Percentiles rank a stretch among this genome's conserved stretches.
phyloP scores from a whole-genome alignment of 192 early-diverging fungal species.

The Tieghemiomyces parasiticus region DNA sequence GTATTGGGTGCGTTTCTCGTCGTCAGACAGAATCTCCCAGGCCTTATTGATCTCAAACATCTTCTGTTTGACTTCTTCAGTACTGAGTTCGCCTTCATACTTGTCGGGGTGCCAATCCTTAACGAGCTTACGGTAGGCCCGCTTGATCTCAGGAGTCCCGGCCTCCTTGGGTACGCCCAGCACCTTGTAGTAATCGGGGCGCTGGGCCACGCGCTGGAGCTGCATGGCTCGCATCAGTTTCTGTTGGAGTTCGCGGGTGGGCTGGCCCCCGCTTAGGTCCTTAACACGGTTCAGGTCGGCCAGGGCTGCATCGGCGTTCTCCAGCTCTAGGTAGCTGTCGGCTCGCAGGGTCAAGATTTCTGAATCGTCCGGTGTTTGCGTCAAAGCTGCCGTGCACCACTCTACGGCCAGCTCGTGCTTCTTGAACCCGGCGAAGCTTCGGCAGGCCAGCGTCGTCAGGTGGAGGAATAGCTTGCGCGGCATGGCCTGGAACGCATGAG shows the following conservation, averaged over 20 bases:
- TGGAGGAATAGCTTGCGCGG: background rate
- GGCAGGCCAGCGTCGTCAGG: background rate
- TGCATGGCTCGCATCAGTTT: conserved; percentile 24
- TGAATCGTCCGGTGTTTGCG: conserved; percentile 42
- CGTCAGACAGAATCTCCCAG: conserved; percentile 68
- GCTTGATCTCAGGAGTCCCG: conserved; percentile 66
- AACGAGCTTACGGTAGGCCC: conserved; percentile 79
- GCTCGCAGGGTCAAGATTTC: conserved; percentile 61
- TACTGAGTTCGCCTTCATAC: conserved; percentile 55
- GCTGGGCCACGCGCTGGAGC: conserved; percentile 32
- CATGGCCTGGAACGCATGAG: background rate
- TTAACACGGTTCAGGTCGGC: conserved; percentile 55
- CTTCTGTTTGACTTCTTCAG: conserved; percentile 67
- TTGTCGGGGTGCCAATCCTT: conserved; percentile 78
- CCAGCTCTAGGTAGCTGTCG: conserved; percentile 45
- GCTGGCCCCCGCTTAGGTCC: conserved; percentile 34
- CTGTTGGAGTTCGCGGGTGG: conserved; percentile 37
- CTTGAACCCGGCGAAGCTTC: conserved; percentile 8
- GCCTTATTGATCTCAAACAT: conserved; percentile 91
- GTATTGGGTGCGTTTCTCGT: conserved; percentile 43
- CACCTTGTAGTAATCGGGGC: conserved; percentile 93
- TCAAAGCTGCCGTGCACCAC: conserved; percentile 18
- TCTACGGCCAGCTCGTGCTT: background rate
- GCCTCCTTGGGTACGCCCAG: conserved; percentile 67
- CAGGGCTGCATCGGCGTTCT: conserved; percentile 68